Conservation (phyloP, 306 rosid genomes). For the Rosa lucieae region DNA sequence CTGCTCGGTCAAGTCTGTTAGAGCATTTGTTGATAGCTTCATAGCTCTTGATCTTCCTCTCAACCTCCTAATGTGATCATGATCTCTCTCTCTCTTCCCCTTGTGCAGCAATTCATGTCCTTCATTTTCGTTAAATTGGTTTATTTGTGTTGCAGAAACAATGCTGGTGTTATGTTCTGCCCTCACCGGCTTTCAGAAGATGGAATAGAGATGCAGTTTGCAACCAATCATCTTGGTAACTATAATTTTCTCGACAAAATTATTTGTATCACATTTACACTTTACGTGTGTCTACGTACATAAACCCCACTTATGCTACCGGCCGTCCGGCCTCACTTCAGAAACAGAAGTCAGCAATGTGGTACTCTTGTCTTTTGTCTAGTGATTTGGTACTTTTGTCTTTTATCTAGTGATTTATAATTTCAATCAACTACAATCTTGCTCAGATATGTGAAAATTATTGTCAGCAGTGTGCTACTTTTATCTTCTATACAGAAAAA, state of each 20-base stretch:
- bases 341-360: too few species aligned
- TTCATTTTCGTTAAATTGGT: conserved; percentile 5
- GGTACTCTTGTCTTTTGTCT: not conserved
- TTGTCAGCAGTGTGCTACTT: not conserved
- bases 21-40: conserved; percentile 60
- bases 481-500: not conserved
- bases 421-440: not conserved
- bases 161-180: conserved; percentile 96
- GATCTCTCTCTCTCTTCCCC: not conserved
- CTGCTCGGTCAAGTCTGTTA: conserved; percentile 58
- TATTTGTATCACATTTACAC: not conserved
- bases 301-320: not conserved
- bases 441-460: not conserved
- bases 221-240: conserved; percentile 82
- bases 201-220: conserved; percentile 85
- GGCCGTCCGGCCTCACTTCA: not conserved
- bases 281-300: not conserved
- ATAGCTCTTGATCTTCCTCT: conserved; percentile 73
- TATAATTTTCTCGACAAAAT: not conserved
- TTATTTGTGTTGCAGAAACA: conserved; percentile 63
- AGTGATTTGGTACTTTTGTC: too few species aligned
- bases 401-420: not conserved
- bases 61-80: conserved; percentile 68
- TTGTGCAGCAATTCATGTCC: not conserved
- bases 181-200: conserved; percentile 72